Conservation (phyloP, 2,329 filamentous ascomycete genomes). For the Penicillium paneum region DNA sequence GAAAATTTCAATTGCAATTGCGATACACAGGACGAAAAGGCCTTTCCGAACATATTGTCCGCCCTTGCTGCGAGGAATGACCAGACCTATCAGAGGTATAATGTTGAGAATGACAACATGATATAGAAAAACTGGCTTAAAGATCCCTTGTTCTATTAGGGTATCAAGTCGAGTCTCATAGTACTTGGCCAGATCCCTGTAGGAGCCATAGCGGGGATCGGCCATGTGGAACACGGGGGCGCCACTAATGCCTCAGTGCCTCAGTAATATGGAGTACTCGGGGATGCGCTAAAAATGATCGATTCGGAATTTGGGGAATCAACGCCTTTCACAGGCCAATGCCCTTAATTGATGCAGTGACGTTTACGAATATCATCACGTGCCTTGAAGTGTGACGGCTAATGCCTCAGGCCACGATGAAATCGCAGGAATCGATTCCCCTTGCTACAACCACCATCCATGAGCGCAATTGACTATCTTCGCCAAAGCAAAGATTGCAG, state of each 20-base stretch:
- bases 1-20: slow-evolving; percentile 45
- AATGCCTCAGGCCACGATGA: neutral
- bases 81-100: slow-evolving; percentile 49
- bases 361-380: neutral
- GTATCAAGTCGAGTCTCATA: slow-evolving; percentile 24
- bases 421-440: neutral
- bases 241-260: neutral
- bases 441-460: neutral
- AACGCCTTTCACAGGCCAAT: neutral
- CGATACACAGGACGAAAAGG: slow-evolving; percentile 45
- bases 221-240: slow-evolving; percentile 24
- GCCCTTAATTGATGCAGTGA: neutral
- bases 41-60: slow-evolving; percentile 42
- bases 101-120: slow-evolving; percentile 30
- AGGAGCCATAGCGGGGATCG: slow-evolving; percentile 23
- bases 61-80: slow-evolving; percentile 47
- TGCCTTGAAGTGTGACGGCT: neutral
- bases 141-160: slow-evolving; percentile 27
- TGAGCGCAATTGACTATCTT: neutral
- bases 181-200: slow-evolving; percentile 27
- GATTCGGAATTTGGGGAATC: neutral
- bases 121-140: slow-evolving; percentile 37
- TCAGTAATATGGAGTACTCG: neutral
- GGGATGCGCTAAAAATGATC: neutral
- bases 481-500: neutral